Evolutionary conservation across 1,139 yeast genomes (phyloP), one percentile per base, ranked within the genome.

Genomic region (Neolecta irregularis): DNA sequence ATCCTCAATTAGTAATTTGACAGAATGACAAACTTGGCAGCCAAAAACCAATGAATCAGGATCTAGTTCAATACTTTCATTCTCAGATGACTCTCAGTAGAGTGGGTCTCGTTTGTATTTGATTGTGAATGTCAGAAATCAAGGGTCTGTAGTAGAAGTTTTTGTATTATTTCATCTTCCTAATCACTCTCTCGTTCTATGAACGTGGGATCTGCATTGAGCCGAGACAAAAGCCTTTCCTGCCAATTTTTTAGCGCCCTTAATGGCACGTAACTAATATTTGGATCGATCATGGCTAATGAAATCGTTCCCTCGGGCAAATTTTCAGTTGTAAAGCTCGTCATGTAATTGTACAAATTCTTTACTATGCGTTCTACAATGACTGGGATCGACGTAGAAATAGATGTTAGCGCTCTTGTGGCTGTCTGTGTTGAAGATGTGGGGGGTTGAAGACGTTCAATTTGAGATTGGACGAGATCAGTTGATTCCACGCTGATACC

Each of bases 401-500:
- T 43, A 24, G 53, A 72, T 77, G n/a, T n/a, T n/a, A n/a, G n/a
- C n/a, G n/a, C n/a, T n/a, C n/a, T n/a, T n/a, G n/a, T n/a, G n/a
- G n/a, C n/a, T n/a, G 43, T 30, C 32, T 35, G 26, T 33, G 32
- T 18, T 21, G 13, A 18, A 12, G 40, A 20, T 38, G 48, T 46
- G 36, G 46, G 41, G 41, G 50, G 49, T 48, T 41, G 56, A 41
- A 44, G 54, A 39, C 60, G 58, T 15, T 51, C 59, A 28, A 77
- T 51, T 28, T 64, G 65, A 28, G 57, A 53, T 38, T 69, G 70
- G 1, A 83, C 92, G 24, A 64, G 69, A 0, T 55, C 57, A 0
- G 67, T 63, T 0, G 93, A 78, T 50, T 88, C 98, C 5, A 88
- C 72, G 3, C 94, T 80, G 8, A 88, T 79, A 0, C 98, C 99